Evolutionary conservation across 768 basidiomycete genomes (phyloP).

Genomic region (Boletus speciosus): DNA sequence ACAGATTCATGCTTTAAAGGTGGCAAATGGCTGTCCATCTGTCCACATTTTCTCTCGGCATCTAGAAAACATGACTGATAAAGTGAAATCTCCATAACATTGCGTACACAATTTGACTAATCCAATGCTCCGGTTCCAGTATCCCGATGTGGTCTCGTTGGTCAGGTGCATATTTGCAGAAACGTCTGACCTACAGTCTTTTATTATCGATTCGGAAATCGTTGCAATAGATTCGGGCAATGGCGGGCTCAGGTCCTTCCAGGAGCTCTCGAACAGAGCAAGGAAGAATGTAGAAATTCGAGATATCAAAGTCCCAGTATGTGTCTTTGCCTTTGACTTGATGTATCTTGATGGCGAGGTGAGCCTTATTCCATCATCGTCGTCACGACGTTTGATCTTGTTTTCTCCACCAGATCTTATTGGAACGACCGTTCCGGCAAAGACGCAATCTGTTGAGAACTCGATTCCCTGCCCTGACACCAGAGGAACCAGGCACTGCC

Average conservation of each 20-base stretch:
- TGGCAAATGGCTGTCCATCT: conserved; percentile 23
- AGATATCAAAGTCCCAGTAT: conserved; percentile 74
- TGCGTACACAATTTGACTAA: conserved; percentile 5
- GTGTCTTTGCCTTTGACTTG: conserved; percentile 85
- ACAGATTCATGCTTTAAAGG: conserved; percentile 61
- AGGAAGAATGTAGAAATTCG: conserved; percentile 76
- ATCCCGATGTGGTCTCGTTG: conserved; percentile 74
- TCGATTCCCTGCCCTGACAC: conserved; percentile 52
- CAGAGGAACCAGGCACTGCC: conserved; percentile 47
- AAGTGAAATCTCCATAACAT: conserved; percentile 41
- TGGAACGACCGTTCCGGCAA: conserved; percentile 65
- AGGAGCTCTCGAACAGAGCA: conserved; percentile 81
- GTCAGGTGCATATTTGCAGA: conserved; percentile 48
- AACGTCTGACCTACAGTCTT: conserved; percentile 46
- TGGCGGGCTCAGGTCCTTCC: conserved; percentile 72
- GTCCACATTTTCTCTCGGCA: conserved; percentile 84
- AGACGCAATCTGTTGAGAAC: conserved; percentile 63
- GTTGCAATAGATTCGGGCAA: conserved; percentile 72
- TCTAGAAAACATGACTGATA: conserved; percentile 89
- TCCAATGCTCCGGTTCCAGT: conserved; percentile 41
- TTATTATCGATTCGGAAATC: conserved; percentile 84
- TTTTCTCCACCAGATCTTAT: conserved; percentile 48
- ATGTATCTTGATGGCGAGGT: conserved; percentile 84
- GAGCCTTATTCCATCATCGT: conserved; percentile 20
- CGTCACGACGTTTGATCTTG: background rate